Evolutionary conservation across 2,329 filamentous ascomycete genomes (phyloP).

Genomic region (Penicillium fuscoglaucum): DNA sequence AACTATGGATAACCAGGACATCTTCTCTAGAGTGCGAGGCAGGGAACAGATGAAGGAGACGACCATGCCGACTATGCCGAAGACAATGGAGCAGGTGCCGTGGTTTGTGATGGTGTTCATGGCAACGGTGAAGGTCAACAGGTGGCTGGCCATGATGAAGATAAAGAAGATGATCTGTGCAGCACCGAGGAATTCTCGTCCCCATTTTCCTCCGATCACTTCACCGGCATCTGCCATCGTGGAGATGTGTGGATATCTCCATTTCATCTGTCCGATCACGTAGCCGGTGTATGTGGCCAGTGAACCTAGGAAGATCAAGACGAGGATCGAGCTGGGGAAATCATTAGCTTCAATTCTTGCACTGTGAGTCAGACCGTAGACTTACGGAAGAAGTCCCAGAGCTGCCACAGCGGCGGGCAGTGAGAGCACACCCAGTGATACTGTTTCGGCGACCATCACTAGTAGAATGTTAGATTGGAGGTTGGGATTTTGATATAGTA

Average conservation of each 20-base stretch:
- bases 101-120: constrained; percentile 65
- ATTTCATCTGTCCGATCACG: constrained; percentile 61
- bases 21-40: constrained; percentile 62
- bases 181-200: constrained; percentile 62
- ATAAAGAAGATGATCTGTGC: constrained; percentile 65
- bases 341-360: constrained; percentile 7
- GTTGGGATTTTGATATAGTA: not conserved
- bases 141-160: constrained; percentile 71
- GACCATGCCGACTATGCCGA: constrained; percentile 59
- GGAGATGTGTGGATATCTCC: constrained; percentile 58
- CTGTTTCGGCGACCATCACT: constrained; percentile 61
- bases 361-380: not conserved
- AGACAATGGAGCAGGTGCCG: constrained; percentile 64
- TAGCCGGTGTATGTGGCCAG: constrained; percentile 62
- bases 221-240: constrained; percentile 69
- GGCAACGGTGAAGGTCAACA: constrained; percentile 68
- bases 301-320: constrained; percentile 55
- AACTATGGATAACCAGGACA: constrained; percentile 62
- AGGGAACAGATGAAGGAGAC: constrained; percentile 61
- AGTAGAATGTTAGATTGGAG: constrained; percentile 1
- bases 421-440: constrained; percentile 58
- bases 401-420: constrained; percentile 55
- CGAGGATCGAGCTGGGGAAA: constrained; percentile 48
- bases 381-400: constrained; percentile 54
- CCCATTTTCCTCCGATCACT: constrained; percentile 60